Evolutionary conservation across 2,329 filamentous ascomycete species (phyloP), one percentile per base, ranked within the genome.

Genomic region (Penicillium nordicum): DNA sequence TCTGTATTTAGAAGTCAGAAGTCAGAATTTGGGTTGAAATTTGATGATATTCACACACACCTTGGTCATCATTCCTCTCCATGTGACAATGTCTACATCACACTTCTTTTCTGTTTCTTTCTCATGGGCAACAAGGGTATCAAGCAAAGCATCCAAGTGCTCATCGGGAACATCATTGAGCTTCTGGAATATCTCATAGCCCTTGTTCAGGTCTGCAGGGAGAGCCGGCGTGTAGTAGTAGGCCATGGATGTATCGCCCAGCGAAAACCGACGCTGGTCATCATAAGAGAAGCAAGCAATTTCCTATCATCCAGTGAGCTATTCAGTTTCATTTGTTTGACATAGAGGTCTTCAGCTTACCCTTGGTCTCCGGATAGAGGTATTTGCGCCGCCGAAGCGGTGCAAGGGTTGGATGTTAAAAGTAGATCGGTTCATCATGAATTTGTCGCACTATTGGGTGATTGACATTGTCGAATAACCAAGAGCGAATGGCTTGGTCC

Each of bases 31-130:
- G 3, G 10, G 37, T 34, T 11, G 5, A 53, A n/a, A 47, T 25
- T n/a, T 25, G 16, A 32, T 32, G 16, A 27, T 34, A 21, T 3
- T 21, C 21, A 18, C 18, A 21, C 74, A 51, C 70, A 92, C 91
- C 82, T 97, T 99, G 60, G 94, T 97, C 88, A 99, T 92, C 91
- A 97, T 97, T 37, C 94, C 94, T 67, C 94, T 82, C 93, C 93
- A 99, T 1, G 93, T 97, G 50, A 97, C 82, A 44, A 97, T 72
- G 65, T 96, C 86, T 2, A 88, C 88, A 59, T 92, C 86, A 32
- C 88, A 86, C 68, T 82, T 87, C 67, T 84, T 80, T 2, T 84
- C 82, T 0, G 82, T 84, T 62, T 85, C 80, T 71, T 86, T 80
- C 74, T 97, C 94, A 63, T 90, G 80, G 27, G 83, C 82, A 47